Base-by-base conservation (phyloP, 169 alveolate species). In the Eimeria falciformis region DNA sequence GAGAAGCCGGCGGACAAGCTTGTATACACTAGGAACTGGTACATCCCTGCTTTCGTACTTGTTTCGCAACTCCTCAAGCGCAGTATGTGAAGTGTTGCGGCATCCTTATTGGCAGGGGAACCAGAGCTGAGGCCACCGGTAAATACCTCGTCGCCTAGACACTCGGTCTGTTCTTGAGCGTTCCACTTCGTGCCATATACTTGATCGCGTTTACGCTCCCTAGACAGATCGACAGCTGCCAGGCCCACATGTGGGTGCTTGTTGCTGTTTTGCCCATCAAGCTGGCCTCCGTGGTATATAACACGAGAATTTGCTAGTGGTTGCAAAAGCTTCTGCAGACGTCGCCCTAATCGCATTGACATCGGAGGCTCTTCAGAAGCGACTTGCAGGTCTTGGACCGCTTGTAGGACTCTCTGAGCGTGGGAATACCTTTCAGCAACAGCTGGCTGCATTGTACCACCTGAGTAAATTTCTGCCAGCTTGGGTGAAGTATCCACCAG, bases 241-340 rank as follows among this genome's bases (percentile, higher is more conserved):
- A 2, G 40, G 2, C 40, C 40, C 40, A 33, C 40, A 33, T 0
- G 40, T 33, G 40, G 40, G 40, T 33, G 40, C 2, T 33, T 33
- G 40, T 33, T 33, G 40, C 2, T 33, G 40, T 33, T 33, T 33
- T 33, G 40, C 40, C 40, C 40, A 33, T 33, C 40, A 33, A 33
- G 40, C 0, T 33, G 40, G 25, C 65, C 45, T 9, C 46, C 45
- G 68, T 77, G 86, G 33, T 23, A 46, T n/a, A 77, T 43, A 21
- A 46, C 68, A n/a, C 3, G 86, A 25, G 86, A 66, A 27, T 77
- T 40, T 40, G 66, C 0, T 1, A 77, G 46, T 23, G 66, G 86
- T 43, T 77, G 86, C 86, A 77, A 27, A 29, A 77, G 45, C 66
- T 77, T 77, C n/a, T 77, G 86, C 86, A 23, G 86, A 66, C 46